Percentiles rank a stretch among this genome's conserved stretches.
These are phyloP conservation scores for Yamadazyma kitorensis DNA, from an alignment of 805 yeast genomes.

Conservation along the genomic window DNA sequence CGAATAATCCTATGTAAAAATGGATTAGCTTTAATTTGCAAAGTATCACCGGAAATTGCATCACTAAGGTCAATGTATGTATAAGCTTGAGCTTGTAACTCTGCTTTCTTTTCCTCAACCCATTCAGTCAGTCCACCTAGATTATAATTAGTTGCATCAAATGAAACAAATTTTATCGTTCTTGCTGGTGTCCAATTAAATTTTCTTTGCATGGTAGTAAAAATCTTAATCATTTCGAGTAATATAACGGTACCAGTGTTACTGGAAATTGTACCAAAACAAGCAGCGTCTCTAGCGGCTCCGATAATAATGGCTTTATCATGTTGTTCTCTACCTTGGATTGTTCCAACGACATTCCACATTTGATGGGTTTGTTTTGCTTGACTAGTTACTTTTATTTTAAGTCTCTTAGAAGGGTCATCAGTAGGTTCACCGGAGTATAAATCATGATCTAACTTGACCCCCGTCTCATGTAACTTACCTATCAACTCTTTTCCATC, in stretches of 20 bases:
- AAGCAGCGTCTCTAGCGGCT: slow-evolving; percentile 74
- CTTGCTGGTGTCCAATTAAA: slow-evolving; percentile 82
- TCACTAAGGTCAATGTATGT: slow-evolving; percentile 74
- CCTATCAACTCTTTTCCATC: slow-evolving; percentile 49
- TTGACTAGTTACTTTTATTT: slow-evolving; percentile 34
- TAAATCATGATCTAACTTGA: slow-evolving; percentile 24
- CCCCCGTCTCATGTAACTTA: slow-evolving; percentile 31
- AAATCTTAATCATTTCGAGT: slow-evolving; percentile 66
- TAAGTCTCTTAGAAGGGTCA: slow-evolving; percentile 16
- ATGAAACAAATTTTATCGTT: slow-evolving; percentile 76
- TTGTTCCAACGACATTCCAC: slow-evolving; percentile 77
- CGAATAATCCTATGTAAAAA: slow-evolving; percentile 49
- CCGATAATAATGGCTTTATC: slow-evolving; percentile 75
- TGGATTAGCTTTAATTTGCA: slow-evolving; percentile 66
- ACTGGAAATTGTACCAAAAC: slow-evolving; percentile 71
- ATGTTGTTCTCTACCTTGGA: slow-evolving; percentile 76
- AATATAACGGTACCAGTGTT: slow-evolving; percentile 73
- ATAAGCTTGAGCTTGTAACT: slow-evolving; percentile 57
- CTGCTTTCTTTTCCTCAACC: slow-evolving; percentile 54
- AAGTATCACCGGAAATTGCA: slow-evolving; percentile 50
- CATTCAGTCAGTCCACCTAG: slow-evolving; percentile 83
- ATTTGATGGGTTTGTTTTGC: slow-evolving; percentile 57
- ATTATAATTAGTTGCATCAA: slow-evolving; percentile 79
- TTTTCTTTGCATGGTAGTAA: slow-evolving; percentile 60
- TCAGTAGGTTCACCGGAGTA: slow-evolving; percentile 25